phyloP scores from a whole-genome alignment of 164 flowering plant species.

The Paratinospora sagittata region DNA sequence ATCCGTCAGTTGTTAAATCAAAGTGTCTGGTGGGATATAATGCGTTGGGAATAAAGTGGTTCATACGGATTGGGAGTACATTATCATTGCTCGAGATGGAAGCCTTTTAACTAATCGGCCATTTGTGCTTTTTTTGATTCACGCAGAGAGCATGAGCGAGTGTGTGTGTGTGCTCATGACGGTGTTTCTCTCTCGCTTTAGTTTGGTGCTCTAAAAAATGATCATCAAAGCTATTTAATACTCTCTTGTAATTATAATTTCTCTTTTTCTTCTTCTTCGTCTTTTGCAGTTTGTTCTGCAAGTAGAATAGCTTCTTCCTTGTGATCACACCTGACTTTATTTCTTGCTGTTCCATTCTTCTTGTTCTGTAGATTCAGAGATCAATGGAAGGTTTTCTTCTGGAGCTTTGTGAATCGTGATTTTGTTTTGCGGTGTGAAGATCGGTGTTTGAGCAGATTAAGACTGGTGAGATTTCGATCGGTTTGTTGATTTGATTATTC shows the following conservation, averaged over 20 bases:
- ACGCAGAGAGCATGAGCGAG: background rate
- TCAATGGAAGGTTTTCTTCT: no score
- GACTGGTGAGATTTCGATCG: no score
- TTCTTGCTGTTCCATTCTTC: background rate
- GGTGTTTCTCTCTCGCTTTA: background rate
- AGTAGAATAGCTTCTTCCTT: no score
- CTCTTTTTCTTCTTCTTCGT: background rate
- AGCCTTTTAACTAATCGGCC: background rate
- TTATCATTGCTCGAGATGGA: background rate
- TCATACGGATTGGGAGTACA: background rate
- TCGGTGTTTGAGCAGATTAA: no score
- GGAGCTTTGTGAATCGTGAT: no score
- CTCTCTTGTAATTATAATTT: background rate
- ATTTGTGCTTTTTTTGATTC: background rate
- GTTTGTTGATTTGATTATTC: no score
- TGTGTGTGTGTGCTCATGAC: background rate
- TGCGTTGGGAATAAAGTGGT: background rate
- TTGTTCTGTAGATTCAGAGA: no score
- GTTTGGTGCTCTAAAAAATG: slow-evolving; percentile 1
- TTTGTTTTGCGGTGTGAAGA: no score
- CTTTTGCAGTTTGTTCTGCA: no score
- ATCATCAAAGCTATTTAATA: background rate
- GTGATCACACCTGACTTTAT: no score
- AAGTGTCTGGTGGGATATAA: no score
- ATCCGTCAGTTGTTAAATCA: background rate